Percentiles rank a stretch among this genome's conserved stretches.
These are phyloP conservation scores for Poa annua DNA, from an alignment of 176 grass and related monocot species.

Conservation along the genomic window DNA sequence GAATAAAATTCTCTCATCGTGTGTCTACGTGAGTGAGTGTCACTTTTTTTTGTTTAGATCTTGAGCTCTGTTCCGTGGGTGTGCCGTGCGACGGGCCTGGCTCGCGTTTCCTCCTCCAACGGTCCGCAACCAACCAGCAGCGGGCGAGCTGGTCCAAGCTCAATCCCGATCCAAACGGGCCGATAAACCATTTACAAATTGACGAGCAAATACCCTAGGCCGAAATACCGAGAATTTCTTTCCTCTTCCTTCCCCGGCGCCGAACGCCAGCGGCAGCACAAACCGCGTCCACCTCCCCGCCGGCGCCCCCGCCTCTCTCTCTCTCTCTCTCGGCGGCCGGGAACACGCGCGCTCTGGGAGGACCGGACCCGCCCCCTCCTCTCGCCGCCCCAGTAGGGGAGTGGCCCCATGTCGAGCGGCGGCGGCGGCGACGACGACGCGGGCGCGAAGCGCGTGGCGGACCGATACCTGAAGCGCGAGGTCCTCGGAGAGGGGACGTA, in stretches of 20 bases:
- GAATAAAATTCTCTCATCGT: too few relatives aligned
- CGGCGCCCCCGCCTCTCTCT: background rate
- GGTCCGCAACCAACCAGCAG: background rate
- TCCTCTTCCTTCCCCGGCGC: slow-evolving; percentile 11
- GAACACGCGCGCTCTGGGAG: background rate
- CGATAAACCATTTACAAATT: background rate
- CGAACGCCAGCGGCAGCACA: slow-evolving; percentile 12
- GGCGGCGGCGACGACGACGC: slow-evolving; percentile 53
- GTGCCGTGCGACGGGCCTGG: too few relatives aligned
- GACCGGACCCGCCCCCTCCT: background rate
- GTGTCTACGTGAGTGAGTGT: too few relatives aligned
- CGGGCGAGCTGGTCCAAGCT: background rate
- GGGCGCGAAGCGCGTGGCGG: slow-evolving; percentile 63
- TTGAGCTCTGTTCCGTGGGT: too few relatives aligned
- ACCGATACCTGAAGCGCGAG: slow-evolving; percentile 90
- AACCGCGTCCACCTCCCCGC: background rate
- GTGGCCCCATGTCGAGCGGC: slow-evolving; percentile 45
- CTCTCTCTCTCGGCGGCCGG: background rate
- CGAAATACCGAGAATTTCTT: background rate
- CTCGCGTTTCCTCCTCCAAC: too few relatives aligned
- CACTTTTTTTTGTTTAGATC: too few relatives aligned
- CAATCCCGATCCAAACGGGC: background rate
- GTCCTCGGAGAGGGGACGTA: slow-evolving; percentile 92
- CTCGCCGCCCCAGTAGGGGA: background rate
- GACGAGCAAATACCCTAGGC: background rate